These are phyloP conservation scores for Mycena vitilis DNA, from an alignment of 768 basidiomycete species.

Conservation along the genomic window DNA sequence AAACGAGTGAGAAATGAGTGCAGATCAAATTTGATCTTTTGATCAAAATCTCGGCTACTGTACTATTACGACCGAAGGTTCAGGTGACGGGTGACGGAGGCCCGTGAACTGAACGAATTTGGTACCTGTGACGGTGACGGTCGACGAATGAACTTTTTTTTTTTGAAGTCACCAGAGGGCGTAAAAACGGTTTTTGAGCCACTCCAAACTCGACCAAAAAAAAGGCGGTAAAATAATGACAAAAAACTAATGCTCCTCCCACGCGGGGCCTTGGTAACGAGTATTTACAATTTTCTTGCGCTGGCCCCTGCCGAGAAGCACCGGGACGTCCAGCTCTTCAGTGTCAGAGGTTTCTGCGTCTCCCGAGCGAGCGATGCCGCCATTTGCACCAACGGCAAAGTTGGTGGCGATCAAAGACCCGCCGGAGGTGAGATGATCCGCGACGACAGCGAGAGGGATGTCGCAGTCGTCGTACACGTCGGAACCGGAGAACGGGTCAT, in stretches of 20 bases:
- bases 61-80: too few species aligned
- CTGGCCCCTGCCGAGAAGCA: background rate
- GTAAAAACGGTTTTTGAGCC: conserved; percentile 9
- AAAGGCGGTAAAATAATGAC: background rate
- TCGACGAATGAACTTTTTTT: background rate
- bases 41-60: too few species aligned
- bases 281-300: background rate
- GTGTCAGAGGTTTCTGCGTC: background rate
- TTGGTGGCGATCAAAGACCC: background rate
- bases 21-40: too few species aligned
- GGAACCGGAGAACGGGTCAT: background rate
- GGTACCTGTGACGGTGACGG: too few species aligned
- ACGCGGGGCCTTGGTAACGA: background rate
- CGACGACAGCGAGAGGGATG: conserved; percentile 21
- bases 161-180: background rate
- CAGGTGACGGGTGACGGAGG: too few species aligned
- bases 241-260: conserved; percentile 6
- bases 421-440: background rate
- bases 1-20: too few species aligned
- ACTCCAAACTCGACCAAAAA: background rate
- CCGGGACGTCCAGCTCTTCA: background rate
- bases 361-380: background rate
- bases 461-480: conserved; percentile 29
- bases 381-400: background rate
- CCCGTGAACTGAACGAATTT: too few species aligned